Evolutionary conservation across 495 filamentous ascomycete species (phyloP), one percentile per base, ranked within the genome.

Genomic region (Lasiosphaeria hispida): DNA sequence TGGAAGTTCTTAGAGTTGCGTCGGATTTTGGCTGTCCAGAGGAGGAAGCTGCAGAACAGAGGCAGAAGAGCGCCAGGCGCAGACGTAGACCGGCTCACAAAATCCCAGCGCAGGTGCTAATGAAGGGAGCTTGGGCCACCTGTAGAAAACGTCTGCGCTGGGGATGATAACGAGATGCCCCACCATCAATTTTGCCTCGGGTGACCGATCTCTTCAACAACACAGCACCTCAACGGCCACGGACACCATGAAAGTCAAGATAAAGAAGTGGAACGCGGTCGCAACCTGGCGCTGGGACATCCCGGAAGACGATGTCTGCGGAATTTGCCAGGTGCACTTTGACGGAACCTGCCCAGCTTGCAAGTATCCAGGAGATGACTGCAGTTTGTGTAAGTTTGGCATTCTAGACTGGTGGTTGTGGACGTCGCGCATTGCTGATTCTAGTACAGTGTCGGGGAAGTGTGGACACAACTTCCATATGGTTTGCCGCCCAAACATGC

Each of bases 211-310:
- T 19, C 8, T 8, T 17, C 47, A 10, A 7, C 14, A 40, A 33
- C 15, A 49, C 44, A 14, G 15, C 36, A 37, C 14, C 41, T 33
- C 42, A 44, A 17, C 36, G 13, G 10, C 13, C 37, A 17, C 30
- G 6, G n/a, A 30, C 33, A 35, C n/a, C 17, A 96, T 99, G 94
- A 97, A 96, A 72, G 92, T 97, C 72, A 91, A 81, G 11, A 91
- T 97, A 75, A 90, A 86, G 68, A 81, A 87, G 69, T 97, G 91
- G 91, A 89, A 92, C 72, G 91, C 90, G 3, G 89, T 97, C 47
- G 94, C 94, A 1, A 89, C 91, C 33, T 99, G 94, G 94, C 84
- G 89, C 57, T 99, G 94, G 94, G 91, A 97, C 69, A 91, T 96
- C 68, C 91, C 94, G 43, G 92, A 96, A 64, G 94, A 97, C 76